Percentiles rank a stretch among this genome's conserved stretches.
These are phyloP conservation scores for Hypoxylon sp. DNA, from an alignment of 2,329 filamentous ascomycete species.

Conservation along the genomic window DNA sequence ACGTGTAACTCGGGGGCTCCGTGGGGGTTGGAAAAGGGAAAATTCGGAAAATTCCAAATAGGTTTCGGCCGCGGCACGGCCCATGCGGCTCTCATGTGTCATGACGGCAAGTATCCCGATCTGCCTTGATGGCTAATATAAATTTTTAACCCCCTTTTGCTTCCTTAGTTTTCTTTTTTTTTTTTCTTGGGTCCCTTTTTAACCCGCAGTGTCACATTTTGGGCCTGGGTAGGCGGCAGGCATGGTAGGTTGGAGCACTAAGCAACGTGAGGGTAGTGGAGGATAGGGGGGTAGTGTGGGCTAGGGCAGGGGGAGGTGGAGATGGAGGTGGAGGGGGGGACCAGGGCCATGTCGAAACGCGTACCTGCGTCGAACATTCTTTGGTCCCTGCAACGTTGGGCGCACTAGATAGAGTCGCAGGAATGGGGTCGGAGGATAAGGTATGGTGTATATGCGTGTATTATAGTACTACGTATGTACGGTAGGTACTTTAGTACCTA, in stretches of 20 bases:
- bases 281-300: neutral
- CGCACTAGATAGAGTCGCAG: neutral
- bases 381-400: constrained; percentile 19
- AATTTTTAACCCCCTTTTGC: constrained; percentile 7
- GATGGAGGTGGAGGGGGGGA: neutral
- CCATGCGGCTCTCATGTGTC: constrained; percentile 24
- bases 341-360: neutral
- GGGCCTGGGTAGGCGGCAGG: neutral
- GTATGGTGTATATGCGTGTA: constrained; percentile 1
- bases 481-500: neutral
- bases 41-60: constrained; percentile 20
- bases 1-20: constrained; percentile 12
- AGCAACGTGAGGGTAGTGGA: neutral
- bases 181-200: neutral
- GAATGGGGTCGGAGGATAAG: neutral
- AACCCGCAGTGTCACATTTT: constrained; percentile 23
- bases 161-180: neutral
- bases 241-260: neutral
- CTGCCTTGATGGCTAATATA: constrained; percentile 43
- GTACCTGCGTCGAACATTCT: constrained; percentile 17
- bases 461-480: neutral
- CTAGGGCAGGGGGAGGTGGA: neutral
- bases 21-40: neutral
- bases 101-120: constrained; percentile 38
- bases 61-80: neutral